Evolutionary conservation across 2,329 filamentous ascomycete species (phyloP), one percentile per base, ranked within the genome.

Genomic region (Dothiorella sarmentorum): DNA sequence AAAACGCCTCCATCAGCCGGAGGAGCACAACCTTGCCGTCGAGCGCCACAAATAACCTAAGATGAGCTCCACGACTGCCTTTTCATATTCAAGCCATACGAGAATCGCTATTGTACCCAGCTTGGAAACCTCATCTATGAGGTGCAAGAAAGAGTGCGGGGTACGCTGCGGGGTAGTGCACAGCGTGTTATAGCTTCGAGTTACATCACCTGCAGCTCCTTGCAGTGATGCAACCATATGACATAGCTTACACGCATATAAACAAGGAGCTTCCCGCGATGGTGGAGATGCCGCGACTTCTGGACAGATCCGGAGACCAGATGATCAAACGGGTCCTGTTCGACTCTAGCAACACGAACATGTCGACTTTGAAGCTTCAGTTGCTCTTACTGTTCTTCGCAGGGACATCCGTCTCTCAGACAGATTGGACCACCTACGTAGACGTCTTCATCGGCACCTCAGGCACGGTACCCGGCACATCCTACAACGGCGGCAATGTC

Each of bases 381-480:
- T 31, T 55, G 22, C 35, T 42, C 7, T 18, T 55, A 7, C n/a
- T 18, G 18, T 6, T 43, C 24, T 31, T 27, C n/a, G 24, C 24
- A 4, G 3, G 7, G 5, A 18, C 24, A 3, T 24, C 15, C 7
- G 10, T n/a, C 2, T 27, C 37, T 13, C 24, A 40, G 11, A 31
- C 17, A 6, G 69, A 78, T 62, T 77, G 73, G 58, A 65, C 75
- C 1, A 63, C 75, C 61, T 75, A 76, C 69, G 79, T 82, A 7
- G 79, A 81, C 60, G 76, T 75, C 0, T 79, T 82, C 57, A 78
- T 81, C 44, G 79, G 79, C 1, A 75, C 77, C 11, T 75, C 79
- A 62, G 78, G 79, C 0, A 74, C 76, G 0, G 68, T 73, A 3
- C 71, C 75, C 3, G 77, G 78, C 7, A 71, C 73, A 11, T 74